Base-by-base conservation (phyloP, 192 early-diverging fungal species). In the Coemansia sp. region DNA sequence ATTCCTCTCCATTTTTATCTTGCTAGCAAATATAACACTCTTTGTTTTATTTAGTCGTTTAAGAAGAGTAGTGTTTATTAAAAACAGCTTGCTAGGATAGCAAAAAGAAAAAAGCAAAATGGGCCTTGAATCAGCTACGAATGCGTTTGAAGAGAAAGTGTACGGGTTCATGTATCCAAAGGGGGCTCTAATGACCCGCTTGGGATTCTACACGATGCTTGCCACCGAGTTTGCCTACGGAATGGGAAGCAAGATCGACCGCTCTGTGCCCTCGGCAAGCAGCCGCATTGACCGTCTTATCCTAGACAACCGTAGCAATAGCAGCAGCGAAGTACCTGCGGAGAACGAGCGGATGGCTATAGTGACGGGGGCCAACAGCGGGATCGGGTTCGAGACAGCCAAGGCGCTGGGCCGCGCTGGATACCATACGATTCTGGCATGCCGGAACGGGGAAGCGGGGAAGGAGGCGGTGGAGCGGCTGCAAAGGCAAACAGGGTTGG, bases 341-440 rank as follows among this genome's bases (percentile, higher is more conserved):
- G 35, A 59, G 15, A 69, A 78, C 44, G 78, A 75, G 63, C 12
- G 67, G 0, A 44, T 76, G 39, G 78, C 78, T 8, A 60, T 81
- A 14, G 73, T 81, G 21, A 81, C 78, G n/a, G 88, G 89, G 6
- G 89, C 87, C 30, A 88, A 90, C 69, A 59, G 74, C 33, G 89
- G 89, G 10, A 82, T 89, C 18, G 89, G 89, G 14, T 85, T 67
- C 46, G 87, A 87, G 57, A 87, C 85, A 9, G 83, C 85, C 63
- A 85, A 86, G 61, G 86, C 84, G 0, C 48, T 90, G 14, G 84
- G 84, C 2, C 75, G 85, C 5, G 87, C 86, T 39, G 88, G 87
- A 8, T 84, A 68, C 71, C 64, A 68, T 0, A 84, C 83, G 0
- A 71, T 89, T 10, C 73, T 89, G 49, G 86, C 71, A 4, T 85